Evolutionary conservation across 2,329 filamentous ascomycete species (phyloP).

Genomic region (Dothidotthia symphoricarpi): DNA sequence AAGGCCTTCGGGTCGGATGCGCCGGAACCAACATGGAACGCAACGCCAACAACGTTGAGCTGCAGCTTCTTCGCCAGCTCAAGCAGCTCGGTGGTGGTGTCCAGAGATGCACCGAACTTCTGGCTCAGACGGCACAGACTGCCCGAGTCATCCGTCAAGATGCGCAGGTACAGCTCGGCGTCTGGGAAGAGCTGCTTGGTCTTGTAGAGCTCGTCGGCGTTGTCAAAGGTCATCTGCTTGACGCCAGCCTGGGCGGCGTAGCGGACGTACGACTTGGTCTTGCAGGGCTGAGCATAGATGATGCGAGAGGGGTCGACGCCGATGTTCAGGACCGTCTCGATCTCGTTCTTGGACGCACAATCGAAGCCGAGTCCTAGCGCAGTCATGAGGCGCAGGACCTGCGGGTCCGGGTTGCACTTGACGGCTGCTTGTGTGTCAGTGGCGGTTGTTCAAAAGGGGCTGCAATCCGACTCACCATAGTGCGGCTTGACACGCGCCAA

Average conservation of each 20-base stretch:
- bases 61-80: constrained; percentile 75
- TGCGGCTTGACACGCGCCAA: constrained; percentile 91
- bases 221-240: constrained; percentile 99
- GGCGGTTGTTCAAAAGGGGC: background rate
- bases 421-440: constrained; percentile 62
- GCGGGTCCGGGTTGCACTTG: constrained; percentile 96
- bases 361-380: constrained; percentile 93
- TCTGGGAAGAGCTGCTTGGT: constrained; percentile 87
- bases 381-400: constrained; percentile 83
- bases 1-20: constrained; percentile 92
- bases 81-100: constrained; percentile 74
- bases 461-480: constrained; percentile 65
- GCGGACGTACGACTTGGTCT: constrained; percentile 96
- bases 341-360: constrained; percentile 96
- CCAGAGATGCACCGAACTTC: constrained; percentile 93
- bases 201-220: constrained; percentile 96
- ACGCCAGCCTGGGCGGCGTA: constrained; percentile 82
- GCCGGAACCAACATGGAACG: constrained; percentile 96
- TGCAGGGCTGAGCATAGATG: constrained; percentile 99
- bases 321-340: constrained; percentile 82
- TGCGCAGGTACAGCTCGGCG: constrained; percentile 89
- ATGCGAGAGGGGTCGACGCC: constrained; percentile 85
- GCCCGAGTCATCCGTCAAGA: constrained; percentile 92
- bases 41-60: constrained; percentile 91
- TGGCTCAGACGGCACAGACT: constrained; percentile 92